Evolutionary conservation across 2,329 filamentous ascomycete species (phyloP), one percentile per base, ranked within the genome.

Genomic region (Stagonosporopsis vannaccii): DNA sequence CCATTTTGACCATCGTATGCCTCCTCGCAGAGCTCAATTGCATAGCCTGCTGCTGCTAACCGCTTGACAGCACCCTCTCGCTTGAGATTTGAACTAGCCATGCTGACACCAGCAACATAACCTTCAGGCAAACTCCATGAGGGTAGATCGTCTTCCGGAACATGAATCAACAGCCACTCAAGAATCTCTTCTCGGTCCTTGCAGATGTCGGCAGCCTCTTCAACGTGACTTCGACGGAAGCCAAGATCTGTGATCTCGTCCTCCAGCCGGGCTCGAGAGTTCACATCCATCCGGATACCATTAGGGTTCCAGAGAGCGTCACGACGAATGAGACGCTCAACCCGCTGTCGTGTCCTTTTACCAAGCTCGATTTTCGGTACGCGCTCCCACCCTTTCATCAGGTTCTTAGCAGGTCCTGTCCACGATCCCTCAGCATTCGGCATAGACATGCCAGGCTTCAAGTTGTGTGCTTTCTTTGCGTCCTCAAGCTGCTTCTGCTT

Each of bases 61-160:
- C 93, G 84, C 72, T 95, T 92, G 65, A 97, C 86, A 52, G 90
- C 89, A 4, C 87, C 89, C 73, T 98, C 93, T 64, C 87, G 86
- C 71, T 87, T 90, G 58, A 97, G 75, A 72, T 97, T 90, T 6
- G 88, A 90, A 46, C 90, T 90, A 1, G 88, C 94, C 61, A 99
- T 88, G 40, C 89, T 92, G 23, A 98, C 88, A 20, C 95, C 95
- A 25, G 93, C 94, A 11, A 90, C 88, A 74, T 99, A 99, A 59
- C 88, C 90, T 76, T 96, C 93, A 0, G 95, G 95, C 37, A 99
- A 80, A 66, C 91, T 91, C 92, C 94, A 98, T 6, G 85, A 82
- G 1, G 95, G 95, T n/a, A 98, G 80, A 69, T 98, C 95, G 72
- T 99, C 95, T 72, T 99, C 95, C 1, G 95, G 95, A 2, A 99